Base-by-base conservation (phyloP, 1,139 yeast species). In the Magnusiomyces tetraspermus region DNA sequence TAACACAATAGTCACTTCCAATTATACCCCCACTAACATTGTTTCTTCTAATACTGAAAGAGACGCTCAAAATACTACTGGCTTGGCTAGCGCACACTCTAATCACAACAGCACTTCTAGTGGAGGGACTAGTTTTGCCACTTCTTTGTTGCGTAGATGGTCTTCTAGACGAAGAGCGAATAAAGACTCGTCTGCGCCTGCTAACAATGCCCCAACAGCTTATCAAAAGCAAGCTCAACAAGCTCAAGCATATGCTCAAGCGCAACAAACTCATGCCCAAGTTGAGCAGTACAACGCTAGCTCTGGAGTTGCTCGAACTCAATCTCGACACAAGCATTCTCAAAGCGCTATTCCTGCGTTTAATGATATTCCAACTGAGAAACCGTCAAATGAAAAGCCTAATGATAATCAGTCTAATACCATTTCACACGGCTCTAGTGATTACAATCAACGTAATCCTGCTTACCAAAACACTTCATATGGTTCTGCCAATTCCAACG, bases 61-160 rank as follows among this genome's bases (percentile, higher is more conserved):
- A n/a, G n/a, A n/a, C n/a, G n/a, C n/a, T 13, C 53, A 48, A 37
- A 36, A 48, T 23, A 33, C 43, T 28, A 36, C 47, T 24, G 49
- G 52, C 4, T 44, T 40, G 30, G 52, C 22, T 61, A 60, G 43
- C 60, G 59, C 46, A 52, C 58, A 11, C 60, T 58, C 63, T 61
- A 4, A 51, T 53, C 42, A 19, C 42, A 38, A 15, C n/a, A 19
- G 5, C 6, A 38, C 42, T 3, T 2, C 48, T n/a, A n/a, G n/a
- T 3, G 52, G 57, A 28, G 53, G 56, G 10, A 36, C 57, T 3
- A 59, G 55, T 33, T 37, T 64, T 49, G 66, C 67, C 13, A 54
- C 64, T 13, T 60, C 61, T 17, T 46, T 64, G 40, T 51, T 64
- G 30, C 59, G 68, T 13, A 57, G 63, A 46, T 61, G 64, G 51